Evolutionary conservation across 352 stramenopile species (phyloP).

Genomic region (Thalassiosira hispida): DNA sequence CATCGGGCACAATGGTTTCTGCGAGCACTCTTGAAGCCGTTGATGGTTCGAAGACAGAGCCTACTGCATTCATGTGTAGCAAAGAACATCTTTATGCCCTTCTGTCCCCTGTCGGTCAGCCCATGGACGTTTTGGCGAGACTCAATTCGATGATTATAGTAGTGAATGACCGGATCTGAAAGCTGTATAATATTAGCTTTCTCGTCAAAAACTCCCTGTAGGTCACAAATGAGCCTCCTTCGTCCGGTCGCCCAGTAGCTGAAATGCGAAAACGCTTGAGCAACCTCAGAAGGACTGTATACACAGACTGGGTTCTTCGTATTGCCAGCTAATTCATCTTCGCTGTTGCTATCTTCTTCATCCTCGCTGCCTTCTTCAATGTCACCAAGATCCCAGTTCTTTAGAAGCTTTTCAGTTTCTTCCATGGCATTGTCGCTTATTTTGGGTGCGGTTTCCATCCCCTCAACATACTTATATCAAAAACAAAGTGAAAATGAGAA

Average conservation of each 20-base stretch:
- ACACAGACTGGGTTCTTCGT: not conserved
- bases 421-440: constrained; percentile 4
- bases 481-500: not conserved
- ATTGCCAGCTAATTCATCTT: not conserved
- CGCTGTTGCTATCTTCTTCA: not conserved
- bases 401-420: constrained; percentile 6
- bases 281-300: constrained; percentile 34
- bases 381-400: constrained; percentile 9
- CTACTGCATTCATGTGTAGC: constrained; percentile 13
- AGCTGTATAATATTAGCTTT: not conserved
- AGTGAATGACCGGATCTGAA: constrained; percentile 10
- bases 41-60: not conserved
- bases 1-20: too few species aligned
- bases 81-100: constrained; percentile 19
- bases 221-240: constrained; percentile 19
- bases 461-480: constrained; percentile 11
- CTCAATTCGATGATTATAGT: not conserved
- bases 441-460: constrained; percentile 4
- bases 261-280: constrained; percentile 59
- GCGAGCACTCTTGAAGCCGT: constrained; percentile 14
- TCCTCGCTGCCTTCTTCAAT: constrained; percentile 24
- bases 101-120: constrained; percentile 1
- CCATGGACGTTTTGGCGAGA: constrained; percentile 11
- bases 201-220: constrained; percentile 6
- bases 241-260: constrained; percentile 28